phyloP scores from a whole-genome alignment of 2,329 filamentous ascomycete species.

The Trichoderma atrobrunneum region DNA sequence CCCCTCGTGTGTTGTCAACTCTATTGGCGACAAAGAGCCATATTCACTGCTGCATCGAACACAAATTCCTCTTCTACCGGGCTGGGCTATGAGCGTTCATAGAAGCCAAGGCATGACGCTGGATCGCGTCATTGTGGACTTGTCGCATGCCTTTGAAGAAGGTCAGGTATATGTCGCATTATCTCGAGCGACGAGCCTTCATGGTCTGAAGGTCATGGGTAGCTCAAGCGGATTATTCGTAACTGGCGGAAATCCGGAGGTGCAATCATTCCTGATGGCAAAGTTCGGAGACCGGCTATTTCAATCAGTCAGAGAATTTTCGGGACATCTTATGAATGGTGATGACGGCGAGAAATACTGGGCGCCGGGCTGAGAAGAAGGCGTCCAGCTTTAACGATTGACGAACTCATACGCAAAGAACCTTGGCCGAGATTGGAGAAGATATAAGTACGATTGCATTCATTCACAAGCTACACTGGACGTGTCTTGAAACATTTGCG shows the following conservation, averaged over 20 bases:
- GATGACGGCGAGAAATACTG: background rate
- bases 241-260: conserved; percentile 4
- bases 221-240: conserved; percentile 1
- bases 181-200: conserved; percentile 22
- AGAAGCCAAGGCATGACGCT: conserved; percentile 63
- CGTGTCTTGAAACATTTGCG: no score
- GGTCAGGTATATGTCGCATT: conserved; percentile 58
- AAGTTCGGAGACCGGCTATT: background rate
- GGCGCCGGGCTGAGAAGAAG: background rate
- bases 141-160: conserved; percentile 51
- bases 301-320: background rate
- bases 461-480: background rate
- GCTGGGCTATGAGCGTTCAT: conserved; percentile 64
- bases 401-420: background rate
- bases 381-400: background rate
- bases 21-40: conserved; percentile 45
- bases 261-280: background rate
- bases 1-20: conserved; percentile 48
- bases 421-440: background rate
- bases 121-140: conserved; percentile 55
- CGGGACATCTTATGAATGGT: background rate
- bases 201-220: conserved; percentile 23
- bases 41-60: conserved; percentile 43
- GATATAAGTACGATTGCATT: background rate
- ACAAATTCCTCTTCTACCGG: conserved; percentile 58